Base-by-base conservation (phyloP, 257 asterid species). In the Primulina huaijiensis region DNA sequence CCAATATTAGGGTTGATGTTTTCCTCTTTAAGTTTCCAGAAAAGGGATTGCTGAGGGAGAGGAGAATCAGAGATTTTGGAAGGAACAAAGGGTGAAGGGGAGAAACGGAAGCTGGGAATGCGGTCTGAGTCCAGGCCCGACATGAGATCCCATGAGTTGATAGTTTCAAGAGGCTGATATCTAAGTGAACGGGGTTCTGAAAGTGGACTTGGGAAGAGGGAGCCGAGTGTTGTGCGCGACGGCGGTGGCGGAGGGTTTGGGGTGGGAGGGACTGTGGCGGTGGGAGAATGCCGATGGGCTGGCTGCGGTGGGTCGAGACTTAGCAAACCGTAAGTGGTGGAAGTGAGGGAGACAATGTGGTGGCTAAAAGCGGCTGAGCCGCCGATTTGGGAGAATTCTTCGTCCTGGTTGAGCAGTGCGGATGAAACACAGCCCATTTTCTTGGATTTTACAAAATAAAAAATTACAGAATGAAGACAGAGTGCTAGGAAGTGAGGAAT, bases 311-410 rank as follows among this genome's bases (percentile, higher is more conserved):
- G 82, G 72, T 92, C 97, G 27, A 92, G 88, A 19, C 87, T 82
- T 6, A 93, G 27, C 27, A 93, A 78, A 21, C 99, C 99, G 75
- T 93, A 90, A 14, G 99, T 89, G 65, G 99, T 83, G 86, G 99
- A 93, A 76, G 97, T 90, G 65, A 90, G 96, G 60, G 96, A 90
- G 19, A 93, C 99, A 76, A 93, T 86, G 90, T 93, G 99, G 86
- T 93, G 95, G 77, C 86, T 86, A 79, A 93, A 86, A 37, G 87
- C 86, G 70, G 89, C 70, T 0, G 94, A 83, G 69, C 82, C 92
- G 8, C 95, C 91, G 71, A 92, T 83, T 65, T 85, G 88, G 73
- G 89, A 56, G 85, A 89, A 89, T 7, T 90, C 96, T 3, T 86
- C 92, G 61, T 93, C 96, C 55, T 77, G 88, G 74, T 67, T 76